phyloP scores from a whole-genome alignment of 208 protist species.

The Tritrichomonas musculus region DNA sequence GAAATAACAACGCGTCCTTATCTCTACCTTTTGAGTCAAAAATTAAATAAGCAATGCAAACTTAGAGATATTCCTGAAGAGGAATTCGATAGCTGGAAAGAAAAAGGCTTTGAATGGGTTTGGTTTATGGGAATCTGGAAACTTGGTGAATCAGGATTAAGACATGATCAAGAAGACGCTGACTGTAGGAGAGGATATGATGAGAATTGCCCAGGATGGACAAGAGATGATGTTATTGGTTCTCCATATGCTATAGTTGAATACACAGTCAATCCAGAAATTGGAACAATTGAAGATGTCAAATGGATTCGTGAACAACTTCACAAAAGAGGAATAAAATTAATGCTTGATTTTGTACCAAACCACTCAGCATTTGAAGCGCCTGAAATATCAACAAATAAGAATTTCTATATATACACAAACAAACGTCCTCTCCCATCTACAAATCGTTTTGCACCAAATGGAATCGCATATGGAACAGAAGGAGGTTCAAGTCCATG shows the following conservation, averaged over 20 bases:
- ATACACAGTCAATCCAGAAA: slow-evolving; percentile 23
- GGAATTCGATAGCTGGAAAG: slow-evolving; percentile 29
- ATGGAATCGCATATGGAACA: neutral
- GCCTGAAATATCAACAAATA: neutral
- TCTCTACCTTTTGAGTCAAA: neutral
- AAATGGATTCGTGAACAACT: slow-evolving; percentile 20
- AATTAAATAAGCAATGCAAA: neutral
- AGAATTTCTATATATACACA: neutral
- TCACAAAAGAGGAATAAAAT: slow-evolving; percentile 34
- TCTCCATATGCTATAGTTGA: slow-evolving; percentile 37
- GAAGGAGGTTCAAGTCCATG: too few relatives aligned
- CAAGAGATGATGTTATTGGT: slow-evolving; percentile 42
- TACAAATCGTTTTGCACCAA: neutral
- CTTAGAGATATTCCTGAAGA: slow-evolving; percentile 33
- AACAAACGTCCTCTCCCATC: too few relatives aligned
- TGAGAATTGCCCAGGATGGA: slow-evolving; percentile 35
- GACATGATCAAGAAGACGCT: slow-evolving; percentile 23
- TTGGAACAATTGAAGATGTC: slow-evolving; percentile 34
- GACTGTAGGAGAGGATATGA: neutral
- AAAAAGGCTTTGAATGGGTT: slow-evolving; percentile 26
- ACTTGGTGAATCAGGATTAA: slow-evolving; percentile 6
- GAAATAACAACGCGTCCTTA: slow-evolving; percentile 39
- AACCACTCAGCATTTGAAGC: slow-evolving; percentile 38
- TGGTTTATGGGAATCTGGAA: slow-evolving; percentile 40
- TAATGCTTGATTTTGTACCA: slow-evolving; percentile 43